A percentile compares a stretch with the other conserved stretches of the same genome.
Evolutionary conservation across 306 rosid genomes (phyloP).

Genomic region (Senna siamea): DNA sequence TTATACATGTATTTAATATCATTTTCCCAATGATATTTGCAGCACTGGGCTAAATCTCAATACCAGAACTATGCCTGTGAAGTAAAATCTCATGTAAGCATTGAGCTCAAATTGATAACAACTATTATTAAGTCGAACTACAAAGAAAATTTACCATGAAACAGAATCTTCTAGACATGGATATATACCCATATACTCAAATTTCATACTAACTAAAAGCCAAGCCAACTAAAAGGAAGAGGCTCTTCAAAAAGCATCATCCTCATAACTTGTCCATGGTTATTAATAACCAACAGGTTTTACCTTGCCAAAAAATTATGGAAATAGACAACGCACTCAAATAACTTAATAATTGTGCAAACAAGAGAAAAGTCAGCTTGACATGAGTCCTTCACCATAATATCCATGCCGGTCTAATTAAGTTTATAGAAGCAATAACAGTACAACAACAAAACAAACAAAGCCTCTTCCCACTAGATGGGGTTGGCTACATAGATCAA

Average conservation of each 20-base stretch:
- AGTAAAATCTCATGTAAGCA: not conserved
- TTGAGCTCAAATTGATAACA: not conserved
- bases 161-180: slow-evolving; percentile 4
- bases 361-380: slow-evolving; percentile 7
- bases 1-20: not conserved
- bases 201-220: not conserved
- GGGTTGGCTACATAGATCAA: too few species aligned
- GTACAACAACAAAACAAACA: too few species aligned
- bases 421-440: too few species aligned
- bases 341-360: not conserved
- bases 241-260: too few species aligned
- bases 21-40: not conserved
- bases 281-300: not conserved
- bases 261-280: not conserved
- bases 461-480: too few species aligned
- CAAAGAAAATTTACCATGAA: not conserved
- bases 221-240: slow-evolving; percentile 7
- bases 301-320: too few species aligned
- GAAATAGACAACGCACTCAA: slow-evolving; percentile 7
- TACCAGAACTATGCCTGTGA: not conserved
- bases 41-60: not conserved
- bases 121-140: not conserved
- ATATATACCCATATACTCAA: not conserved
- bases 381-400: slow-evolving; percentile 24
- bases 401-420: too few species aligned